phyloP scores from a whole-genome alignment of 2,329 filamentous ascomycete species.

The Ophiostoma angusticollis region DNA sequence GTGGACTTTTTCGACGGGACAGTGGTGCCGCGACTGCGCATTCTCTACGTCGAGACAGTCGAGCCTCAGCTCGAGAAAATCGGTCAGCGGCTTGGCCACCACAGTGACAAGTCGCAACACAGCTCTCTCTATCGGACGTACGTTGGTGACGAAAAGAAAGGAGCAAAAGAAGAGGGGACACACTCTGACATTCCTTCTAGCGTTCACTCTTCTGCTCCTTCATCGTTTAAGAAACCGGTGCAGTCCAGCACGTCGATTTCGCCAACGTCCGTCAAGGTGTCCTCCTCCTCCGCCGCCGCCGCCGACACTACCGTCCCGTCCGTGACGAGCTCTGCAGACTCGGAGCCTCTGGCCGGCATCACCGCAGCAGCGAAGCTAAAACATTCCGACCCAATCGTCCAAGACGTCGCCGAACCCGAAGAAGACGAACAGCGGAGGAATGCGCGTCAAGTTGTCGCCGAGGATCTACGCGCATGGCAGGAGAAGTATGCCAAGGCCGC shows the following conservation, averaged over 20 bases:
- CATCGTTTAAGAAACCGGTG: slow-evolving; percentile 26
- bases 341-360: slow-evolving; percentile 9
- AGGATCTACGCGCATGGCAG: slow-evolving; percentile 77
- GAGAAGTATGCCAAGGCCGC: slow-evolving; percentile 75
- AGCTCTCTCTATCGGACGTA: slow-evolving; percentile 9
- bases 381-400: slow-evolving; percentile 22
- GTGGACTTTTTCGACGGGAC: slow-evolving; percentile 60
- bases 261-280: slow-evolving; percentile 15
- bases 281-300: slow-evolving; percentile 12
- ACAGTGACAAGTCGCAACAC: slow-evolving; percentile 35
- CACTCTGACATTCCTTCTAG: background rate
- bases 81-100: slow-evolving; percentile 71
- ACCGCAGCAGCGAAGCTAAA: slow-evolving; percentile 10
- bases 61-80: slow-evolving; percentile 92
- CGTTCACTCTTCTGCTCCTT: slow-evolving; percentile 13
- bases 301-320: slow-evolving; percentile 17
- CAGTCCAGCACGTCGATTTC: slow-evolving; percentile 12
- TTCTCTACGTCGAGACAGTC: slow-evolving; percentile 80
- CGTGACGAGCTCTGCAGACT: slow-evolving; percentile 11
- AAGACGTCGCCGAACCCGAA: slow-evolving; percentile 32
- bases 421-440: slow-evolving; percentile 44
- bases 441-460: slow-evolving; percentile 54
- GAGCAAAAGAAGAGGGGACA: background rate
- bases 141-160: background rate
- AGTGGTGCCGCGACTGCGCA: slow-evolving; percentile 68